Conservation (phyloP, 768 basidiomycete genomes). For the Suillus hirtellus region DNA sequence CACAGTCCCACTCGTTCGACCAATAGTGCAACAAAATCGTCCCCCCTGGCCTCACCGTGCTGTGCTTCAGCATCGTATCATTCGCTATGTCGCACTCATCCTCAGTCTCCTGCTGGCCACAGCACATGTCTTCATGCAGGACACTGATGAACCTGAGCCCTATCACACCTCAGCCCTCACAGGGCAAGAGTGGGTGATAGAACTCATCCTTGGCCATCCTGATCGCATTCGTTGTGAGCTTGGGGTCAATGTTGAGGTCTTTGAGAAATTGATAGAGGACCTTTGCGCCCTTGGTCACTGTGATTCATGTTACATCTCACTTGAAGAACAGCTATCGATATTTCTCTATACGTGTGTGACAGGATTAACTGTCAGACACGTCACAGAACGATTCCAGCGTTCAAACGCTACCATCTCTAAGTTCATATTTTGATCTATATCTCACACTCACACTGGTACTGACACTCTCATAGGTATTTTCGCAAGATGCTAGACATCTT, state of each 20-base stretch:
- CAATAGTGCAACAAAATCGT: too few species aligned
- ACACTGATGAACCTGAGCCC: background rate
- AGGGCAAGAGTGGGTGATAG: conserved; percentile 22
- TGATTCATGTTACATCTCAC: background rate
- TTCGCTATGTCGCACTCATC: background rate
- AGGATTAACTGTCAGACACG: background rate
- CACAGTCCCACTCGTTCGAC: too few species aligned
- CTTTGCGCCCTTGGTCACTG: background rate
- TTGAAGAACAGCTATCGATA: background rate
- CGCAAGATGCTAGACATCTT: too few species aligned
- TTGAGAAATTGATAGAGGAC: background rate
- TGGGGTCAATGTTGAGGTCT: background rate
- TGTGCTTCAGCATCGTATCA: background rate
- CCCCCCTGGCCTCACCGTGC: too few species aligned
- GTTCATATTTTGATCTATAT: too few species aligned
- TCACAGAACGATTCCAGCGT: too few species aligned
- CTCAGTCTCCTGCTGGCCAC: background rate
- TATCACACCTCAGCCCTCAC: conserved; percentile 28
- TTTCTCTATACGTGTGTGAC: background rate
- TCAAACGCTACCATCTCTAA: too few species aligned
- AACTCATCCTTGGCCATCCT: conserved; percentile 2
- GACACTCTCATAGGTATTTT: too few species aligned
- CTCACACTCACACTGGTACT: too few species aligned
- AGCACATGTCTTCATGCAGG: background rate
- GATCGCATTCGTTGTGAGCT: conserved; percentile 2